Evolutionary conservation across 2,329 filamentous ascomycete genomes (phyloP).

Genomic region (Epichloe gansuensis): DNA sequence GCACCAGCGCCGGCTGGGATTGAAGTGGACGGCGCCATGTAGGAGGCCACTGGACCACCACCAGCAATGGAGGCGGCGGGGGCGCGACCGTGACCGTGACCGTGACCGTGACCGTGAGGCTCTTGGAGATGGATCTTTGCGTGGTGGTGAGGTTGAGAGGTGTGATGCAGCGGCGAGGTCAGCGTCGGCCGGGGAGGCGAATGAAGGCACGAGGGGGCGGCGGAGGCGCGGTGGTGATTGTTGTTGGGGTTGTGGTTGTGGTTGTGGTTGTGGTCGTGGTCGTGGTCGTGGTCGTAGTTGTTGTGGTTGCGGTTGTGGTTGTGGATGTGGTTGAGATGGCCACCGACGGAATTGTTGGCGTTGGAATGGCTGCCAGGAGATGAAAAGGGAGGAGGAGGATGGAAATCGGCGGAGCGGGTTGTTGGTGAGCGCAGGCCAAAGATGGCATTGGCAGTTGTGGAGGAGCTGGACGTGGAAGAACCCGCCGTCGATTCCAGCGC

Average conservation of each 20-base stretch:
- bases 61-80: background rate
- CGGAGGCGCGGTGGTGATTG: slow-evolving; percentile 15
- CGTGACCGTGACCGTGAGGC: slow-evolving; percentile 13
- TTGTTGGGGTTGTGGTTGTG: slow-evolving; percentile 13
- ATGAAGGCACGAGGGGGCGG: slow-evolving; percentile 18
- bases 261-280: slow-evolving; percentile 1
- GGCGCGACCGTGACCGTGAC: slow-evolving; percentile 15
- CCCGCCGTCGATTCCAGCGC: background rate
- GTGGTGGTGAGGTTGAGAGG: slow-evolving; percentile 3
- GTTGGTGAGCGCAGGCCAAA: slow-evolving; percentile 40
- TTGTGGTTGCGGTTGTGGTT: slow-evolving; percentile 14
- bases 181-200: slow-evolving; percentile 16
- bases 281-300: background rate
- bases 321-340: slow-evolving; percentile 8
- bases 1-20: slow-evolving; percentile 17
- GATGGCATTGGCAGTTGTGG: slow-evolving; percentile 11
- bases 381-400: slow-evolving; percentile 18
- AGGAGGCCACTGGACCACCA: slow-evolving; percentile 11
- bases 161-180: slow-evolving; percentile 9
- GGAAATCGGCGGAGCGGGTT: slow-evolving; percentile 25
- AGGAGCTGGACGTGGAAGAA: background rate
- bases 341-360: slow-evolving; percentile 17
- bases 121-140: background rate
- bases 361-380: slow-evolving; percentile 18
- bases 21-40: slow-evolving; percentile 21